These are phyloP conservation scores for Sclerotinia spermophila DNA, from an alignment of 2,329 filamentous ascomycete genomes.

Conservation along the genomic window DNA sequence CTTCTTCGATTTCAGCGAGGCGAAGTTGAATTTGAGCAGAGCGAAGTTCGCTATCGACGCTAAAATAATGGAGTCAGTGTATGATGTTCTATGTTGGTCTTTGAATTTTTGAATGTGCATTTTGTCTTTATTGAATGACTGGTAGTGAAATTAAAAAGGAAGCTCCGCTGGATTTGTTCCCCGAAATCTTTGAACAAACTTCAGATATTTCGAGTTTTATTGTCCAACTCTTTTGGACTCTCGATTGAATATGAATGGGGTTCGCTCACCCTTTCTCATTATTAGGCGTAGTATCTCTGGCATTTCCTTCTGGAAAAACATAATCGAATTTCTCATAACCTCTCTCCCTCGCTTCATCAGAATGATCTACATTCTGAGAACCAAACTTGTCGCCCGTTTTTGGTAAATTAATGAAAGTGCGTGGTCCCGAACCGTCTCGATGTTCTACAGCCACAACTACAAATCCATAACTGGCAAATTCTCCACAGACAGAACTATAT, in stretches of 20 bases:
- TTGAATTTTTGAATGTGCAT: neutral
- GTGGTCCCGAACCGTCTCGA: slow-evolving; percentile 59
- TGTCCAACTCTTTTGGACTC: too few relatives aligned
- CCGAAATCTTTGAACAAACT: neutral
- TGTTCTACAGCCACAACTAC: slow-evolving; percentile 64
- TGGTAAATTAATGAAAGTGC: slow-evolving; percentile 57
- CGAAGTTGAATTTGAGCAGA: slow-evolving; percentile 60
- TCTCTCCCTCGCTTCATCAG: slow-evolving; percentile 39
- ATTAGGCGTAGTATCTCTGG: slow-evolving; percentile 48
- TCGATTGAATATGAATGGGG: neutral
- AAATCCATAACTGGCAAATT: slow-evolving; percentile 64
- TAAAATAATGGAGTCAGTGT: neutral
- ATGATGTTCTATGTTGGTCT: neutral
- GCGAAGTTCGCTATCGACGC: slow-evolving; percentile 55
- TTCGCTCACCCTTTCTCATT: slow-evolving; percentile 48
- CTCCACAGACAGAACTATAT: slow-evolving; percentile 60
- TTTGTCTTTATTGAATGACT: neutral
- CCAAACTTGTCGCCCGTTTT: slow-evolving; percentile 40
- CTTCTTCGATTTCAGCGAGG: slow-evolving; percentile 62
- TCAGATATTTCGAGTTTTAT: neutral
- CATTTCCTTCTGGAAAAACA: slow-evolving; percentile 57
- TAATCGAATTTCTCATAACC: slow-evolving; percentile 55
- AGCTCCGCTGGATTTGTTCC: neutral
- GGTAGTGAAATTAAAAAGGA: neutral
- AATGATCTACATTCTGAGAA: slow-evolving; percentile 33